These are phyloP conservation scores for Ballota nigra DNA, from an alignment of 257 asterid species.

Conservation along the genomic window DNA sequence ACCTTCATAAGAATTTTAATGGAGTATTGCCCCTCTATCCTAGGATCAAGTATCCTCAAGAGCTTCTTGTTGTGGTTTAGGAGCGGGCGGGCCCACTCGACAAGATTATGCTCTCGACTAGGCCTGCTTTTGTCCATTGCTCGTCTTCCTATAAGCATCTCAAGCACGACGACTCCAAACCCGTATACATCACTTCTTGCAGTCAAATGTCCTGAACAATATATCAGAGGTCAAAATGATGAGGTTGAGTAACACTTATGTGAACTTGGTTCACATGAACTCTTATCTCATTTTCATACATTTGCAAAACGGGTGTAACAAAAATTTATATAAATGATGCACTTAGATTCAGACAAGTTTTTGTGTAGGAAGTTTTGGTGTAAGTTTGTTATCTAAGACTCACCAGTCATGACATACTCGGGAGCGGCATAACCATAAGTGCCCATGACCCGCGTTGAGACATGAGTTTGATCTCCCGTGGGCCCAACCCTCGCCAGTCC, in stretches of 20 bases:
- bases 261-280: neutral
- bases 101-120: slow-evolving; percentile 81
- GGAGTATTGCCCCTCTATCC: slow-evolving; percentile 82
- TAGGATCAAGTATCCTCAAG: slow-evolving; percentile 67
- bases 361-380: slow-evolving; percentile 4
- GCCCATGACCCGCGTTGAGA: slow-evolving; percentile 90
- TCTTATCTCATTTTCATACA: neutral
- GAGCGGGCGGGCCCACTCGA: slow-evolving; percentile 86
- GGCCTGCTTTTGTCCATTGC: slow-evolving; percentile 93
- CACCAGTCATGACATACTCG: slow-evolving; percentile 96
- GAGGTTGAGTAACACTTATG: neutral
- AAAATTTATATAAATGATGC: too few species aligned
- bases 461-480: slow-evolving; percentile 90
- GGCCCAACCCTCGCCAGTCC: slow-evolving; percentile 95
- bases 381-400: slow-evolving; percentile 27
- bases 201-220: slow-evolving; percentile 67
- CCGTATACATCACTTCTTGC: slow-evolving; percentile 91
- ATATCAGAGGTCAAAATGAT: neutral
- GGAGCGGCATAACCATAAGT: slow-evolving; percentile 98
- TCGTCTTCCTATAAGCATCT: slow-evolving; percentile 80
- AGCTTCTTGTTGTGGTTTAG: slow-evolving; percentile 72
- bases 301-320: too few species aligned
- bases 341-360: too few species aligned
- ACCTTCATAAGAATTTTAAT: slow-evolving; percentile 59
- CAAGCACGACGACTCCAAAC: slow-evolving; percentile 88